phyloP scores from a whole-genome alignment of 23 red algal species.

The Agarophyton chilense region DNA sequence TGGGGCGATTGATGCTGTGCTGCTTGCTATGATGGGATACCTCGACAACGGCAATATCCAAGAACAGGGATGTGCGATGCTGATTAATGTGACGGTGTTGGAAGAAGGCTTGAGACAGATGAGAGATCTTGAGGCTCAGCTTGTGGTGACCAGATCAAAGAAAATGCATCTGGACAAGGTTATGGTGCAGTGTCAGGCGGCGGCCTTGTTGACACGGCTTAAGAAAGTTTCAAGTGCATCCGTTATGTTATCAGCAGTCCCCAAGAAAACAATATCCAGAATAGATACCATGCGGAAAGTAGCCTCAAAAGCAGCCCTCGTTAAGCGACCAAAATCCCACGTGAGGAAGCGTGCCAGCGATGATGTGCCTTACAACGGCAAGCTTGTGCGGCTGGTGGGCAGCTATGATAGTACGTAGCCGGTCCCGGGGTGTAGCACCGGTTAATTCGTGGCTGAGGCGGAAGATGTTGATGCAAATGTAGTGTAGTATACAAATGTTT shows the following conservation, averaged over 20 bases:
- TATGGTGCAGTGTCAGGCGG: slow-evolving; percentile 58
- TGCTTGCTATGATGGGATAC: slow-evolving; percentile 55
- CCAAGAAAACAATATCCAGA: neutral
- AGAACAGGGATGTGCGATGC: slow-evolving; percentile 71
- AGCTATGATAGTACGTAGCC: neutral
- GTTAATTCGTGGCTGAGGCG: neutral
- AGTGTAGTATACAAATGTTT: slow-evolving; percentile 37
- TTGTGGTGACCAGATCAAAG: slow-evolving; percentile 9
- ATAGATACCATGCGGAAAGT: neutral
- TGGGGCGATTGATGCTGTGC: slow-evolving; percentile 58
- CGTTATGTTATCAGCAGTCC: neutral
- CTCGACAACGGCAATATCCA: slow-evolving; percentile 65
- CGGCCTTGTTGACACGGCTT: slow-evolving; percentile 47
- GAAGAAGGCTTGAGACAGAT: slow-evolving; percentile 43
- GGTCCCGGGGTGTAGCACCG: neutral
- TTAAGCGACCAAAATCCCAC: slow-evolving; percentile 1
- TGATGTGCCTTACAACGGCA: neutral
- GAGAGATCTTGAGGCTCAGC: slow-evolving; percentile 34
- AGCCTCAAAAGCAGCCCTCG: neutral
- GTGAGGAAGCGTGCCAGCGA: neutral
- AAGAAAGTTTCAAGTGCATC: neutral
- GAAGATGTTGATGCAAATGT: neutral
- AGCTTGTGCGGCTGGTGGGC: slow-evolving; percentile 4
- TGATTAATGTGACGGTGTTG: slow-evolving; percentile 58
- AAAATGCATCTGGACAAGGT: slow-evolving; percentile 30